These are phyloP conservation scores for Leccinum fallax DNA, from an alignment of 1,284 basidiomycete genomes.

Conservation along the genomic window DNA sequence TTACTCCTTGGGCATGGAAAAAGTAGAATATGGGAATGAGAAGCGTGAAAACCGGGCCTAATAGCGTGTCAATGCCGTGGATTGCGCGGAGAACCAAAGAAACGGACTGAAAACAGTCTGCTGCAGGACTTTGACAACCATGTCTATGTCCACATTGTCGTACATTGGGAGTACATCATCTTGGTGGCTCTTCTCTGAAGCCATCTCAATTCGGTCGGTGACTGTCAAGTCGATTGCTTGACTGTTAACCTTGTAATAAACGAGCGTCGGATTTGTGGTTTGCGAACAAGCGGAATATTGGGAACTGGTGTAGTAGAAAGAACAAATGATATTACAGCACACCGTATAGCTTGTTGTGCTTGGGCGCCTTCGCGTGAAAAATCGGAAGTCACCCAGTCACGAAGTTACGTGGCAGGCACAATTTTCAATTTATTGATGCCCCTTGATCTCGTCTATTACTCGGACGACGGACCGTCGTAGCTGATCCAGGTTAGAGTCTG, in stretches of 20 bases:
- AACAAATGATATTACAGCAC: too few species aligned
- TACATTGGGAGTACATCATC: conserved; percentile 39
- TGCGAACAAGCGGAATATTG: not conserved
- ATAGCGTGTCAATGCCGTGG: conserved; percentile 9
- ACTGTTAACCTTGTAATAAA: not conserved
- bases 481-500: too few species aligned
- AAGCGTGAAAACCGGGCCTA: conserved; percentile 81
- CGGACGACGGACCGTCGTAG: too few species aligned
- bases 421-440: not conserved
- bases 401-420: too few species aligned
- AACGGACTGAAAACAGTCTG: conserved; percentile 77
- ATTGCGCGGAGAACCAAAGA: not conserved
- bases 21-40: conserved; percentile 76
- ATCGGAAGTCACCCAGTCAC: too few species aligned
- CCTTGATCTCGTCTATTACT: too few species aligned
- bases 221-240: not conserved
- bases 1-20: conserved; percentile 62
- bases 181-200: not conserved
- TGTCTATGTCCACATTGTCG: conserved; percentile 71
- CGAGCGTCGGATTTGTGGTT: not conserved
- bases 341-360: too few species aligned
- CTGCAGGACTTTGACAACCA: conserved; percentile 72
- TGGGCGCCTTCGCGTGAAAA: too few species aligned
- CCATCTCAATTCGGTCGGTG: not conserved
- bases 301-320: not conserved